Conservation (phyloP, 2,329 filamentous ascomycete species). For the Dactylellina sp. region DNA sequence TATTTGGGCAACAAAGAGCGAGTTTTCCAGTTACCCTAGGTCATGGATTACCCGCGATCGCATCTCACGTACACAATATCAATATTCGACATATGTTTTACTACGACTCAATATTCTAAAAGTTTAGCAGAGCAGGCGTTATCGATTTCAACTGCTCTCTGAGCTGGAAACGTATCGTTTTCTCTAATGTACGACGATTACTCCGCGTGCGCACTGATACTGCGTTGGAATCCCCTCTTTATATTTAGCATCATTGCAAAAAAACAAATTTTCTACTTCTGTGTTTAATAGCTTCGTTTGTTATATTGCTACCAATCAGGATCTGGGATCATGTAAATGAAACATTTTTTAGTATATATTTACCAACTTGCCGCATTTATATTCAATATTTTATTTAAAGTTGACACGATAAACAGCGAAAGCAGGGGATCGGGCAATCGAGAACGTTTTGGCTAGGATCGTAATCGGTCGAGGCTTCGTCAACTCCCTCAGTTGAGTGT, state of each 20-base stretch:
- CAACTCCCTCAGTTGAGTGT: too few species aligned
- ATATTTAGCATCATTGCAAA: not conserved
- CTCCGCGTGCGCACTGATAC: not conserved
- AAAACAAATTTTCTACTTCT: too few species aligned
- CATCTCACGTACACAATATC: slow-evolving; percentile 8
- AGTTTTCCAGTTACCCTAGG: not conserved
- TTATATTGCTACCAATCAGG: slow-evolving; percentile 15
- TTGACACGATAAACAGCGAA: slow-evolving; percentile 2
- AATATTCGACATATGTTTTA: slow-evolving; percentile 45
- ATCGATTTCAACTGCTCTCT: slow-evolving; percentile 6
- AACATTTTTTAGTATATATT: slow-evolving; percentile 28
- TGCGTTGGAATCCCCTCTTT: not conserved
- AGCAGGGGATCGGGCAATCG: not conserved
- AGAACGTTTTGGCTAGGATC: too few species aligned
- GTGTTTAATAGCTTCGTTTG: too few species aligned
- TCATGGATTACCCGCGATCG: slow-evolving; percentile 1
- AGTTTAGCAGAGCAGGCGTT: slow-evolving; percentile 26
- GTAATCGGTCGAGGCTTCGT: not conserved
- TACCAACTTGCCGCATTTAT: not conserved
- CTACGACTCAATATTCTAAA: slow-evolving; percentile 21
- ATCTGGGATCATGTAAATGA: slow-evolving; percentile 51
- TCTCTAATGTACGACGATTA: not conserved
- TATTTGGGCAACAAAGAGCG: too few species aligned
- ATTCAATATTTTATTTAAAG: not conserved
- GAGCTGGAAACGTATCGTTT: not conserved